Evolutionary conservation across 345 rosid species (phyloP).

Genomic region (Ailanthus altissimus): DNA sequence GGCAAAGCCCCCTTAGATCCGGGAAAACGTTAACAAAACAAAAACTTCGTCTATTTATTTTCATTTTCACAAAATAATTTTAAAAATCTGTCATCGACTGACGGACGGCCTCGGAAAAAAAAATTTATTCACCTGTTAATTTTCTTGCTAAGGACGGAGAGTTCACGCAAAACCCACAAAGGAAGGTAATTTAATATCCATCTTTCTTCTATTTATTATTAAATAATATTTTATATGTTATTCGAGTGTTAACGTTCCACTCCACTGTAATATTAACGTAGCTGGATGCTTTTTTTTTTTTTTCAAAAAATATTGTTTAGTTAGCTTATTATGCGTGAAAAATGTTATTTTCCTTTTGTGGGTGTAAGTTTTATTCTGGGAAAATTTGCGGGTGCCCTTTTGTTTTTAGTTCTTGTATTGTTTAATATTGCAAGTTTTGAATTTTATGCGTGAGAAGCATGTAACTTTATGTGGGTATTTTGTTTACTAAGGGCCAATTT

Average conservation of each 20-base stretch:
- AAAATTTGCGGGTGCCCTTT: not conserved
- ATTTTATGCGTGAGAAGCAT: not conserved
- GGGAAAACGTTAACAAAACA: slow-evolving; percentile 2
- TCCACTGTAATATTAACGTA: not conserved
- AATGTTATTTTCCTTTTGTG: not conserved
- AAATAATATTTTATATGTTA: not conserved
- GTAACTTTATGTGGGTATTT: slow-evolving; percentile 2
- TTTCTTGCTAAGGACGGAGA: not conserved
- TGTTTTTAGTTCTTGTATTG: not conserved
- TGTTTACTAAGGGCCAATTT: not conserved
- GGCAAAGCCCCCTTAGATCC: not conserved
- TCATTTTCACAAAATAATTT: not conserved
- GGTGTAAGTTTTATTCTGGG: not conserved
- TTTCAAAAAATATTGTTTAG: not conserved
- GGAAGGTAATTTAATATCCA: not conserved
- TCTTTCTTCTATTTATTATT: not conserved
- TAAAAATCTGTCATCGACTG: not conserved
- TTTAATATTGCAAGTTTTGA: not conserved
- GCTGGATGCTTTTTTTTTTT: slow-evolving; percentile 6
- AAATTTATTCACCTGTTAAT: not conserved
- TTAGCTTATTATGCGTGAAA: not conserved
- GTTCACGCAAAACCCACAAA: not conserved
- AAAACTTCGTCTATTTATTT: not conserved
- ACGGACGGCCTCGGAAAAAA: not conserved
- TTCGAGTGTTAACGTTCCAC: not conserved